These are phyloP conservation scores for Xylaria arbuscula DNA, from an alignment of 2,329 filamentous ascomycete species.

Conservation along the genomic window DNA sequence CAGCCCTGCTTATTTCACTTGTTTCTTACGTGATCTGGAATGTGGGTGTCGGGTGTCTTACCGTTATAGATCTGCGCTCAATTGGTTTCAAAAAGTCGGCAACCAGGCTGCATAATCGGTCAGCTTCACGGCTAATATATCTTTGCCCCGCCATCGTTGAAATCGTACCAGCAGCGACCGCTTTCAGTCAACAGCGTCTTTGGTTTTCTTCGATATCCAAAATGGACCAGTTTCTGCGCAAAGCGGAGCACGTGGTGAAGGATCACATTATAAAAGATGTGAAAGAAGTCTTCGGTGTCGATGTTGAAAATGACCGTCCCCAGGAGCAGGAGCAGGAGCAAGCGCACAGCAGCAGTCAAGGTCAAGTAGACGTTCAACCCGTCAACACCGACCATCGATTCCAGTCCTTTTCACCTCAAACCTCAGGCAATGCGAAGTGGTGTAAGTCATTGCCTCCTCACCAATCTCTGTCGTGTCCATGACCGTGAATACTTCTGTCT, in stretches of 20 bases:
- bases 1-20: background rate
- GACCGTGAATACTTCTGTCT: background rate
- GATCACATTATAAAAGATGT: constrained; percentile 48
- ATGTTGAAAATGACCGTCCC: constrained; percentile 47
- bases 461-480: no score
- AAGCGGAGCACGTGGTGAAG: constrained; percentile 54
- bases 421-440: constrained; percentile 84
- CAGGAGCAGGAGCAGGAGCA: constrained; percentile 27
- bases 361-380: constrained; percentile 46
- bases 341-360: constrained; percentile 4
- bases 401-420: constrained; percentile 77
- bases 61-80: background rate
- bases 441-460: constrained; percentile 51
- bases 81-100: constrained; percentile 1
- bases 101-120: background rate
- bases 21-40: background rate
- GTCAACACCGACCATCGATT: constrained; percentile 63
- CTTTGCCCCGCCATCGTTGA: background rate
- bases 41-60: no score
- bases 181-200: no score
- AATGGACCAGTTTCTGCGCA: constrained; percentile 58
- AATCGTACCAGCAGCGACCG: background rate
- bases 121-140: background rate
- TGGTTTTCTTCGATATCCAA: constrained; percentile 14
- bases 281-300: constrained; percentile 52